Percentiles rank a stretch among this genome's conserved stretches.
Evolutionary conservation across 164 flowering plant species (phyloP).

Genomic region (Chimonanthus praecox): DNA sequence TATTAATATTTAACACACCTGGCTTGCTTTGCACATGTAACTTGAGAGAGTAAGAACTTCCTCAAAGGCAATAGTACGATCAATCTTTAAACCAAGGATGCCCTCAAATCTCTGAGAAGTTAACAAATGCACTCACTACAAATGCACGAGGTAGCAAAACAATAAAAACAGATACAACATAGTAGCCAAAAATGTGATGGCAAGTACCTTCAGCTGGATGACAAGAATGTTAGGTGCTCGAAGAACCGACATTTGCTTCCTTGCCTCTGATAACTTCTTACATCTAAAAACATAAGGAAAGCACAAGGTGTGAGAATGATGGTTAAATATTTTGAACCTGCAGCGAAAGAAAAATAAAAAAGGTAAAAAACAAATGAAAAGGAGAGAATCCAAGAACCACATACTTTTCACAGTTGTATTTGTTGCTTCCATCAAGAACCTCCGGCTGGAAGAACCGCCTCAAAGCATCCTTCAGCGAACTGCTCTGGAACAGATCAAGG

Average conservation of each 20-base stretch:
- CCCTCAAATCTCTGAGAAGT: constrained; percentile 83
- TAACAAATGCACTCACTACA: background rate
- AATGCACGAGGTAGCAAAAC: background rate
- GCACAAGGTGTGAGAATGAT: background rate
- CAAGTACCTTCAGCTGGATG: constrained; percentile 79
- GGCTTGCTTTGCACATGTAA: constrained; percentile 77
- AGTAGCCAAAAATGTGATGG: background rate
- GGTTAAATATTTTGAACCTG: background rate
- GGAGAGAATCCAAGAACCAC: constrained; percentile 11
- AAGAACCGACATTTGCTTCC: constrained; percentile 86
- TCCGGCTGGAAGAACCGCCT: constrained; percentile 81
- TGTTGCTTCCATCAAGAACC: constrained; percentile 84
- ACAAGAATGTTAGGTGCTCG: constrained; percentile 95
- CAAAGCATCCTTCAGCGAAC: constrained; percentile 66
- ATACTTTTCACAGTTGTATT: constrained; percentile 86
- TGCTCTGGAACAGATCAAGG: constrained; percentile 62
- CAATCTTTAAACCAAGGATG: constrained; percentile 75
- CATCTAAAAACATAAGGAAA: constrained; percentile 39
- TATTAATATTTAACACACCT: constrained; percentile 37
- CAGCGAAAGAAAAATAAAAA: background rate
- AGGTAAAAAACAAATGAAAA: background rate
- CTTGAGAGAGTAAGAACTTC: constrained; percentile 78
- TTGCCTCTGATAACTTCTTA: constrained; percentile 77
- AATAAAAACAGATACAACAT: background rate
- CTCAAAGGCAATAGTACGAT: constrained; percentile 70